phyloP scores from a whole-genome alignment of 805 yeast genomes.

The Cyberlindnera veronae region DNA sequence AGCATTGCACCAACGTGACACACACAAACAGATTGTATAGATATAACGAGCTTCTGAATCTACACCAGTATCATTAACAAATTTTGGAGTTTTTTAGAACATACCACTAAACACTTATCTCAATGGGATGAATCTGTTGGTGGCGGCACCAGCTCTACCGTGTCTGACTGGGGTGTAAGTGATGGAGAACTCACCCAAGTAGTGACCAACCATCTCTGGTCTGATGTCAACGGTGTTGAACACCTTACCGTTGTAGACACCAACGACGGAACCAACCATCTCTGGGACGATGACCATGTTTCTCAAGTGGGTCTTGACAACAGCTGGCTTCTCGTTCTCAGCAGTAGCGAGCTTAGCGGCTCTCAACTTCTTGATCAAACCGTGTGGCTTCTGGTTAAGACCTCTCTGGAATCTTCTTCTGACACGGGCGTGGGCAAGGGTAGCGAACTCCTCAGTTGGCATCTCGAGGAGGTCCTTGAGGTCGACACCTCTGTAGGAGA shows the following conservation, averaged over 20 bases:
- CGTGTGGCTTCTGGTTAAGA: slow-evolving; percentile 90
- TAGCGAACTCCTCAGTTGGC: slow-evolving; percentile 95
- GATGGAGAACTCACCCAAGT: slow-evolving; percentile 99
- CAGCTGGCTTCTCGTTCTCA: slow-evolving; percentile 94
- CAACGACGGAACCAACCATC: slow-evolving; percentile 98
- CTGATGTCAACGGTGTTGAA: slow-evolving; percentile 98
- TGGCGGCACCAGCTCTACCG: slow-evolving; percentile 91
- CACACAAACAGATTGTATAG: no score
- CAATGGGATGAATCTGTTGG: slow-evolving; percentile 72
- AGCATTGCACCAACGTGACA: slow-evolving; percentile 9
- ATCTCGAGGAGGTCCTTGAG: slow-evolving; percentile 89
- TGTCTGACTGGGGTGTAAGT: slow-evolving; percentile 99
- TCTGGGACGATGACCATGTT: slow-evolving; percentile 98
- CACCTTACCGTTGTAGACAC: slow-evolving; percentile 99
- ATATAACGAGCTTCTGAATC: background rate
- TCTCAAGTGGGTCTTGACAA: slow-evolving; percentile 99
- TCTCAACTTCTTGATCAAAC: slow-evolving; percentile 95
- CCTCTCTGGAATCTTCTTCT: slow-evolving; percentile 99
- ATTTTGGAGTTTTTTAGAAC: slow-evolving; percentile 14
- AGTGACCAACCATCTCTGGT: slow-evolving; percentile 99
- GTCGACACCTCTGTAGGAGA: slow-evolving; percentile 99
- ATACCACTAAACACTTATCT: slow-evolving; percentile 36
- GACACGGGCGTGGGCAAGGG: slow-evolving; percentile 96
- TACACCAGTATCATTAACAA: slow-evolving; percentile 14
- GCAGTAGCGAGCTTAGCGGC: slow-evolving; percentile 90